Percentiles rank a stretch among this genome's conserved stretches.
These are phyloP conservation scores for Ascochyta lentis DNA, from an alignment of 2,329 filamentous ascomycete genomes.

Conservation along the genomic window DNA sequence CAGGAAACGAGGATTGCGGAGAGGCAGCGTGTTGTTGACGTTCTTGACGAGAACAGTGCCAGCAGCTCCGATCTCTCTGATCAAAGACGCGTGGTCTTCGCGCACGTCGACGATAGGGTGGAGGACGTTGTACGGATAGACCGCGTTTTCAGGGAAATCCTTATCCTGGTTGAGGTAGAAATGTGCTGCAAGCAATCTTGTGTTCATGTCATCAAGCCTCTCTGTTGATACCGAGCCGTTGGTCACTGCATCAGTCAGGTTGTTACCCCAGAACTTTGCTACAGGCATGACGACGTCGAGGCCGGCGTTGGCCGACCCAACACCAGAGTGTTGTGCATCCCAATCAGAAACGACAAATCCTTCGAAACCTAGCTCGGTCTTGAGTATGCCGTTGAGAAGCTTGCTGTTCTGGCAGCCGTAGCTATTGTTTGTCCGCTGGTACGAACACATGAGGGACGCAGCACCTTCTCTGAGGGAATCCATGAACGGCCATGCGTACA, in stretches of 20 bases:
- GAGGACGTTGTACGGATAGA: constrained; percentile 31
- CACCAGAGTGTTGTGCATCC: constrained; percentile 55
- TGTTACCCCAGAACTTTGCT: constrained; percentile 39
- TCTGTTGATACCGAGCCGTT: constrained; percentile 35
- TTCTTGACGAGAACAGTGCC: constrained; percentile 58
- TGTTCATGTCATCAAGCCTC: constrained; percentile 42
- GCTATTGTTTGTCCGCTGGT: constrained; percentile 44
- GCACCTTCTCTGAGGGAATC: constrained; percentile 65
- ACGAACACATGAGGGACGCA: constrained; percentile 66
- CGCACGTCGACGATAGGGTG: constrained; percentile 56
- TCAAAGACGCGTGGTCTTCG: constrained; percentile 50
- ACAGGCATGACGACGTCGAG: constrained; percentile 57
- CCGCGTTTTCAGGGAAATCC: constrained; percentile 34
- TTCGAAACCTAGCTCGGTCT: constrained; percentile 59
- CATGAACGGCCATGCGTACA: constrained; percentile 72
- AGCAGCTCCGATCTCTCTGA: constrained; percentile 51
- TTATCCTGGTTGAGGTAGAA: constrained; percentile 50
- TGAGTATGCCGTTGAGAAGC: constrained; percentile 58
- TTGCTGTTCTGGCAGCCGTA: constrained; percentile 47
- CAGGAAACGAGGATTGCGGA: constrained; percentile 53
- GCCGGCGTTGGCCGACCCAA: constrained; percentile 53
- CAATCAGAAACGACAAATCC: constrained; percentile 53
- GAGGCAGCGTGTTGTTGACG: constrained; percentile 60
- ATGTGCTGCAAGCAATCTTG: constrained; percentile 34
- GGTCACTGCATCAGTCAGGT: constrained; percentile 39